Base-by-base conservation (phyloP, 2,329 filamentous ascomycete species). In the Monilinia vaccinii-corymbosi region DNA sequence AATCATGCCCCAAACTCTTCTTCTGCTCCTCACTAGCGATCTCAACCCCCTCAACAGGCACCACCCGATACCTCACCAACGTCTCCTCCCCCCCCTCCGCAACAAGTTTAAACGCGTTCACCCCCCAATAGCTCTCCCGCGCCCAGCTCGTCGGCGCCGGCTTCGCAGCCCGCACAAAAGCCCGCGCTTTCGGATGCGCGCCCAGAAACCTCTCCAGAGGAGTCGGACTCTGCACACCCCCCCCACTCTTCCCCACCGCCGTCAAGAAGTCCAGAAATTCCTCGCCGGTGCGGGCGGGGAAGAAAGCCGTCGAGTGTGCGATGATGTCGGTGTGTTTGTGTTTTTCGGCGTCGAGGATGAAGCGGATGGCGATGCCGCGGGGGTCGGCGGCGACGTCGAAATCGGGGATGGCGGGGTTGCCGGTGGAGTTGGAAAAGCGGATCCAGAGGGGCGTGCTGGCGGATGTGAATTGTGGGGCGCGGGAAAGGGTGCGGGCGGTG, bases 281-380 rank as follows among this genome's bases (percentile, higher is more conserved):
- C 16, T 75, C 79, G 16, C 80, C 80, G 0, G 78, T 81, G 40
- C 75, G 73, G 0, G 75, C 75, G 0, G 81, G 81, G 69, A 84
- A 83, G 68, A 73, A 76, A 2, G 76, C 73, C 1, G 77, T 79
- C 1, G 76, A 79, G 70, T 84, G 81, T 0, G 75, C 70, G 55
- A 84, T 72, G 64, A 84, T 79, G 66, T 85, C 81, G 1, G 81
- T 83, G 70, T 84, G 81, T 23, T 74, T 69, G 49, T 73, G 73
- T 9, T 52, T 52, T 18, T 52, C 21, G 16, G 75, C 72, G 1
- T 73, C 72, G 3, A 81, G 73, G 21, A 75, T 64, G 68, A 82
- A 81, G 2, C 79, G 76, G 36, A 80, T 67, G 4, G 73, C 79
- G 5, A 81, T 68, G 28, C 79, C 79, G 8, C 75, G 75, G 0